Evolutionary conservation across 1,284 basidiomycete genomes (phyloP).

Genomic region (Ganoderma resinaceum): DNA sequence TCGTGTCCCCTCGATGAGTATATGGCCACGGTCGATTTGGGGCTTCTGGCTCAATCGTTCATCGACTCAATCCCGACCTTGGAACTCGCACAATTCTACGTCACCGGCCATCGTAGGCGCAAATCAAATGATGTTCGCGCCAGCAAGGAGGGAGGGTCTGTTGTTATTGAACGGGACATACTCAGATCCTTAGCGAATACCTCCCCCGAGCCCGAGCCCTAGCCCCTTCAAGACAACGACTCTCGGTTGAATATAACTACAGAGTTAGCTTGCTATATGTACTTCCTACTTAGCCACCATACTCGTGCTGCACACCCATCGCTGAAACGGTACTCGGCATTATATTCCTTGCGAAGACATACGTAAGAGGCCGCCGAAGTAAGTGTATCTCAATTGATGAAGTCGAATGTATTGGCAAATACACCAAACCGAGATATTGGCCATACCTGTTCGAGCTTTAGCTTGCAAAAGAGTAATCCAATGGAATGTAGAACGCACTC

Average conservation of each 20-base stretch:
- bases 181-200: not conserved
- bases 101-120: not conserved
- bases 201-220: not conserved
- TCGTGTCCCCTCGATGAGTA: not conserved
- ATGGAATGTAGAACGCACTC: slow-evolving; percentile 59
- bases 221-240: not conserved
- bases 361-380: not conserved
- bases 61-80: not conserved
- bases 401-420: slow-evolving; percentile 57
- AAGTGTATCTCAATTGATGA: slow-evolving; percentile 48
- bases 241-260: not conserved
- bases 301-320: not conserved
- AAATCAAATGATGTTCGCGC: not conserved
- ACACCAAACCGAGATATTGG: slow-evolving; percentile 45
- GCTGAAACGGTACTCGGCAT: not conserved
- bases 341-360: not conserved
- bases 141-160: not conserved
- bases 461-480: not conserved
- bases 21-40: not conserved
- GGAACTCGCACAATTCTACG: not conserved
- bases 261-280: not conserved
- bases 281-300: not conserved
- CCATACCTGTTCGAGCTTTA: slow-evolving; percentile 53
- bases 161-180: not conserved
- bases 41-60: not conserved